Evolutionary conservation across 1,284 basidiomycete genomes (phyloP), one percentile per base, ranked within the genome.

Genomic region (Irpex sp.): DNA sequence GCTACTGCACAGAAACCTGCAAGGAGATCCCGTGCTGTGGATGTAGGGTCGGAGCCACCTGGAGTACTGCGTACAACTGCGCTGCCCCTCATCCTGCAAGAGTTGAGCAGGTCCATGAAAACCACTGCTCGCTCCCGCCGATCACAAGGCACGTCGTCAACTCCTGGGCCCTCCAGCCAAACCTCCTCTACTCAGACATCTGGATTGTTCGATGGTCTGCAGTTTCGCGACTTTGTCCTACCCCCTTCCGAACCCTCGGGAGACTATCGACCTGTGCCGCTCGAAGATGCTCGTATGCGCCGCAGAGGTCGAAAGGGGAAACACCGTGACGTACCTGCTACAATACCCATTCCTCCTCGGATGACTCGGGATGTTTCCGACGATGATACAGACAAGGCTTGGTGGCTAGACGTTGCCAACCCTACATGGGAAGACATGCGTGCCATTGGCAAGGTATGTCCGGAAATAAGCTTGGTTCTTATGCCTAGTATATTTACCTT

Each of bases 331-430:
- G 37, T 51, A 3, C 31, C 43, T n/a, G 54, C 21, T 0, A 47
- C 49, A 13, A 15, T 31, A 33, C 57, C 51, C n/a, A 37, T 57
- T 21, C 11, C 33, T 7, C 61, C 56, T 19, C 53, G 3, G 26
- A 51, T 56, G 26, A 54, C 53, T 26, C 64, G 36, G 37, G 36
- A 21, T 7, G 35, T 59, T 2, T 63, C 63, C 37, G 49, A 67
- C 61, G 35, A 59, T n/a, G 63, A 62, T 55, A 43, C 67, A 61
- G 60, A 68, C 60, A 70, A 70, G 61, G 88, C 92, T 9, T 98
- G 95, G 96, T 98, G 95, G 87, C 77, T 98, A 31, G 95, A 98
- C 72, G 87, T 98, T 1, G 85, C 92, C 17, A 95, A 90, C 69
- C 95, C 96, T 1, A 90, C 89, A 0, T 95, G 94, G 85, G 90